Conservation (phyloP, 2,329 filamentous ascomycete genomes). For the Alternaria consortialis region DNA sequence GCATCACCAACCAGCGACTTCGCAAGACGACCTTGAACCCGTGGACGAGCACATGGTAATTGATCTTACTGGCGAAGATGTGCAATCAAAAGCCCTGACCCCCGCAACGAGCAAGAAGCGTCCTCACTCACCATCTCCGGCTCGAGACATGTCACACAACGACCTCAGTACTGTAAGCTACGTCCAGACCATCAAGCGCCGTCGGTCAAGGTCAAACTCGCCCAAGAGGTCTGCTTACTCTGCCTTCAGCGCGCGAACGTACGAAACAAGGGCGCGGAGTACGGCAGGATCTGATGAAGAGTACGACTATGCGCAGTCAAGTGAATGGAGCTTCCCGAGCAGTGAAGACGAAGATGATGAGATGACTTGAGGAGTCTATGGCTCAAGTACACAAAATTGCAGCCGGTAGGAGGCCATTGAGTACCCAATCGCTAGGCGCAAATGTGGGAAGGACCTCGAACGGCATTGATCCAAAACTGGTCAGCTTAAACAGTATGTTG, state of each 20-base stretch:
- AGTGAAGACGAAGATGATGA: constrained; percentile 5
- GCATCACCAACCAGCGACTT: not conserved
- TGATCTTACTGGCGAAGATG: constrained; percentile 1
- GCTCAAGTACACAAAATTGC: not conserved
- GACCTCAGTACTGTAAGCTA: constrained; percentile 6
- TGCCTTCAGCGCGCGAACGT: not conserved
- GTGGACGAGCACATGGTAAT: not conserved
- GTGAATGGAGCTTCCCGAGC: constrained; percentile 17
- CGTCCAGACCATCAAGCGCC: constrained; percentile 2
- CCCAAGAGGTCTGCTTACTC: not conserved
- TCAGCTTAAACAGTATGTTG: not conserved
- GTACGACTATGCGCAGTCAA: constrained; percentile 17
- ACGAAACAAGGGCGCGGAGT: not conserved
- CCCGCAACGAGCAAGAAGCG: constrained; percentile 4
- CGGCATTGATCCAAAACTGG: not conserved
- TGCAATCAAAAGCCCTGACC: not conserved
- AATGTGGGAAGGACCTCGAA: not conserved
- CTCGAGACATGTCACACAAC: not conserved
- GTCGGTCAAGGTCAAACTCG: constrained; percentile 7
- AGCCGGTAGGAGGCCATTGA: not conserved
- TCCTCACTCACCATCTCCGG: constrained; percentile 2
- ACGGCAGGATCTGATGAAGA: not conserved
- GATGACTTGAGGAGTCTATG: not conserved
- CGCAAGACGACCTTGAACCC: not conserved
- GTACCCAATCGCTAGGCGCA: not conserved